Conservation (phyloP, 108 stramenopile genomes). For the Cyclotella baltica region DNA sequence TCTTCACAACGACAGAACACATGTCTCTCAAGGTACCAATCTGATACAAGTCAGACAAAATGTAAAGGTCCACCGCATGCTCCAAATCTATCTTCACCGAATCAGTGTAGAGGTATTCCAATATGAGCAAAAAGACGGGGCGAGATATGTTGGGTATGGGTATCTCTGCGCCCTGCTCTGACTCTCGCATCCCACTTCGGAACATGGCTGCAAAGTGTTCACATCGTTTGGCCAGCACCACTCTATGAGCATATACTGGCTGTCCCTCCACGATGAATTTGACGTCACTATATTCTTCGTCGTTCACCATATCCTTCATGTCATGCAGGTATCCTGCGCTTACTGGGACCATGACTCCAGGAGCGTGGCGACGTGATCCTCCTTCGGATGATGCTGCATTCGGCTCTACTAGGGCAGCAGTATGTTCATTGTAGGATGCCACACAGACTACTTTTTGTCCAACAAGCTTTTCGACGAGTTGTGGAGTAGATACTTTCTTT, state of each 20-base stretch:
- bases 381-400: slow-evolving; percentile 60
- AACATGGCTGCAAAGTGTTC: slow-evolving; percentile 98
- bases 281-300: slow-evolving; percentile 92
- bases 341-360: slow-evolving; percentile 72
- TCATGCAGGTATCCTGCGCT: slow-evolving; percentile 78
- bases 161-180: slow-evolving; percentile 64
- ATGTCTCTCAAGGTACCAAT: slow-evolving; percentile 92
- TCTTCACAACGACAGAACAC: slow-evolving; percentile 92
- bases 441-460: slow-evolving; percentile 89
- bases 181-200: slow-evolving; percentile 92
- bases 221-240: slow-evolving; percentile 90
- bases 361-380: slow-evolving; percentile 50
- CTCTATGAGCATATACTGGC: slow-evolving; percentile 89
- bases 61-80: slow-evolving; percentile 91
- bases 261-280: slow-evolving; percentile 92
- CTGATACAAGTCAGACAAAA: slow-evolving; percentile 92
- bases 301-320: slow-evolving; percentile 88
- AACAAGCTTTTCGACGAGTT: slow-evolving; percentile 88
- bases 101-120: slow-evolving; percentile 97
- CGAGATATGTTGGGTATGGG: slow-evolving; percentile 74
- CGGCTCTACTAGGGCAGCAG: slow-evolving; percentile 91
- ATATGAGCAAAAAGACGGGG: slow-evolving; percentile 86
- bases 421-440: slow-evolving; percentile 98
- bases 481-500: slow-evolving; percentile 89
- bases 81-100: slow-evolving; percentile 89